These are phyloP conservation scores for Vinca minor DNA, from an alignment of 257 asterid genomes.

Conservation along the genomic window DNA sequence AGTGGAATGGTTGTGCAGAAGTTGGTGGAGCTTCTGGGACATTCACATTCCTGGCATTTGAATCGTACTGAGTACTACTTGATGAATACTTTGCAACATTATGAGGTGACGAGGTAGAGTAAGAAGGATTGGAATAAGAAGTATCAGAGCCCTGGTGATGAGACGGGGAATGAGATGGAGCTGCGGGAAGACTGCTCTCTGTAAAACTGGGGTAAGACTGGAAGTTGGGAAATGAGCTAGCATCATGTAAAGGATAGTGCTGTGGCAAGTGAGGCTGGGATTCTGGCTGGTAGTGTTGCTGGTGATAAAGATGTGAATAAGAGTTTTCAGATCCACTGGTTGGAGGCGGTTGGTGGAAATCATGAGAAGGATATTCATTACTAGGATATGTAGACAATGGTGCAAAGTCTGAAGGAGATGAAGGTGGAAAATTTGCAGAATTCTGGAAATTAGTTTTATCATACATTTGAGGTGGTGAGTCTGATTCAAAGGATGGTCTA, in stretches of 20 bases:
- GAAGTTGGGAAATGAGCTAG: constrained; percentile 50
- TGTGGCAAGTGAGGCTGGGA: constrained; percentile 39
- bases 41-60: constrained; percentile 36
- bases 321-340: constrained; percentile 34
- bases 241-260: constrained; percentile 45
- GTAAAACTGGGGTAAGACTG: constrained; percentile 75
- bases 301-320: constrained; percentile 47
- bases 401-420: constrained; percentile 27
- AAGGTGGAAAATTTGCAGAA: constrained; percentile 25
- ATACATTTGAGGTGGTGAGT: constrained; percentile 11
- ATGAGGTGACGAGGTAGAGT: constrained; percentile 37
- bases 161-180: constrained; percentile 59
- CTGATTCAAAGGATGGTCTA: constrained; percentile 30
- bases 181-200: constrained; percentile 65
- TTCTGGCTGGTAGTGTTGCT: constrained; percentile 41
- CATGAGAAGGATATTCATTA: constrained; percentile 25
- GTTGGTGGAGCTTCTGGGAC: constrained; percentile 40
- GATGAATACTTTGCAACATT: constrained; percentile 33
- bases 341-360: constrained; percentile 38
- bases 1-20: constrained; percentile 33
- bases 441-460: constrained; percentile 26
- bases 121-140: constrained; percentile 39
- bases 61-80: constrained; percentile 32
- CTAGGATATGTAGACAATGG: constrained; percentile 32
- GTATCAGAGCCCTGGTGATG: constrained; percentile 52